Evolutionary conservation across 2,329 filamentous ascomycete species (phyloP).

Genomic region (Macroventuria anomochaeta): DNA sequence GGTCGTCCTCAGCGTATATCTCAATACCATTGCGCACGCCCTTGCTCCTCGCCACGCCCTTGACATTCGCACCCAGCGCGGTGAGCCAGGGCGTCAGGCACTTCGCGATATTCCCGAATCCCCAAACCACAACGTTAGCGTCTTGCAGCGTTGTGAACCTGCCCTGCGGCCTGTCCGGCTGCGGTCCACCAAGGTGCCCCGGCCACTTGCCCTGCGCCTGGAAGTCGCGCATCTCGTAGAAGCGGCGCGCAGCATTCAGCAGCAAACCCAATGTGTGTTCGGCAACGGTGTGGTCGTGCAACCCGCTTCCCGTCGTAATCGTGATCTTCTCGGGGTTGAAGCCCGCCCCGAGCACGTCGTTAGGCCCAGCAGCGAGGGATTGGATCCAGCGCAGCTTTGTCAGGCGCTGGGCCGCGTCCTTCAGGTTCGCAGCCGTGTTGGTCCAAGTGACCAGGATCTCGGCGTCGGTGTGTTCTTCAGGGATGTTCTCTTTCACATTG

Average conservation of each 20-base stretch:
- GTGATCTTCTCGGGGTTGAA: slow-evolving; percentile 60
- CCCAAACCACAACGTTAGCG: slow-evolving; percentile 67
- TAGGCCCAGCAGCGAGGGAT: slow-evolving; percentile 69
- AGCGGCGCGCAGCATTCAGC: slow-evolving; percentile 62
- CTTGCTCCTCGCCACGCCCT: slow-evolving; percentile 62
- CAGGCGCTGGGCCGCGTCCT: slow-evolving; percentile 62
- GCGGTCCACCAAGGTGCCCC: slow-evolving; percentile 65
- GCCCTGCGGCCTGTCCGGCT: slow-evolving; percentile 63
- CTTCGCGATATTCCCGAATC: slow-evolving; percentile 72
- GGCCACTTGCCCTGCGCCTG: slow-evolving; percentile 66
- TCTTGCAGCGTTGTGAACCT: slow-evolving; percentile 66
- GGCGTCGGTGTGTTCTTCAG: slow-evolving; percentile 65
- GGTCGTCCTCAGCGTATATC: slow-evolving; percentile 62
- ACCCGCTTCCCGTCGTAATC: slow-evolving; percentile 68
- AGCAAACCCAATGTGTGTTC: slow-evolving; percentile 68
- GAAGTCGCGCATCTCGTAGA: slow-evolving; percentile 69
- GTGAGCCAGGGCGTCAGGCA: slow-evolving; percentile 62
- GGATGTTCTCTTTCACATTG: slow-evolving; percentile 63
- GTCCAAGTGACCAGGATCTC: slow-evolving; percentile 68
- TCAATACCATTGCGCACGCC: slow-evolving; percentile 66
- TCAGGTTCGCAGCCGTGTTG: slow-evolving; percentile 65
- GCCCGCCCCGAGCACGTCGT: slow-evolving; percentile 68
- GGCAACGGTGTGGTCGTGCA: slow-evolving; percentile 70
- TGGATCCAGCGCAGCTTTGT: slow-evolving; percentile 70
- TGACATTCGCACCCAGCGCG: slow-evolving; percentile 64